Evolutionary conservation across 768 basidiomycete species (phyloP), one percentile per base, ranked within the genome.

Genomic region (Termitomyces sp.): DNA sequence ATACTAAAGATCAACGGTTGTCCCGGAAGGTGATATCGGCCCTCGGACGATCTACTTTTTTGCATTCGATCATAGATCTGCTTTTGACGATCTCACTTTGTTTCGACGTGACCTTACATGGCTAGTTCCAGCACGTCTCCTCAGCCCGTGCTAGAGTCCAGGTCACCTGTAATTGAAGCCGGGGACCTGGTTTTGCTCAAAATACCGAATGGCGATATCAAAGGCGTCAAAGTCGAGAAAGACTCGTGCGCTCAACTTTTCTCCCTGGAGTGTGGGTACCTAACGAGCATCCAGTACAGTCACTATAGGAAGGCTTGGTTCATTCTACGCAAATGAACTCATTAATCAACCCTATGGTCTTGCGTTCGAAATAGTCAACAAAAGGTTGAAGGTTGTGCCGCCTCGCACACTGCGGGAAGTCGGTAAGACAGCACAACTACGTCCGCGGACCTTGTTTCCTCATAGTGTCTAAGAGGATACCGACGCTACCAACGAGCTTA

Each of bases 401-500:
- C 82, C 87, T 43, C 80, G 76, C 51, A 82, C 81, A 10, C 71
- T 92, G 65, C 82, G 88, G 65, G 93, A 95, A 73, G 80, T 95
- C 63, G 92, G 94, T 92, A 71, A 64, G 86, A 69, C 48, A 4
- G 19, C 21, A 17, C 43, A 53, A 53, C 11, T 37, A 19, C 25
- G 19, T 5, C 44, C 16, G 4, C 14, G 9, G 37, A 34, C 16
- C 8, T 32, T 53, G n/a, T 29, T 32, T 42, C 29, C 46, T 56
- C n/a, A 56, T 21, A 19, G n/a, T 60, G 19, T 51, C 40, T 6
- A 63, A 96, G 96, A 95, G 85, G 96, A 98, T 66, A 98, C 95
- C 12, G 89, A 90, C 51, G 96, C 95, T 1, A 99, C 95, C 4
- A 99, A 99, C 65, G 95, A 99, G 66, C 80, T 94, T 4, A 99